Conservation (phyloP, 129 eudicot genomes). For the Ambrosia trifida region DNA sequence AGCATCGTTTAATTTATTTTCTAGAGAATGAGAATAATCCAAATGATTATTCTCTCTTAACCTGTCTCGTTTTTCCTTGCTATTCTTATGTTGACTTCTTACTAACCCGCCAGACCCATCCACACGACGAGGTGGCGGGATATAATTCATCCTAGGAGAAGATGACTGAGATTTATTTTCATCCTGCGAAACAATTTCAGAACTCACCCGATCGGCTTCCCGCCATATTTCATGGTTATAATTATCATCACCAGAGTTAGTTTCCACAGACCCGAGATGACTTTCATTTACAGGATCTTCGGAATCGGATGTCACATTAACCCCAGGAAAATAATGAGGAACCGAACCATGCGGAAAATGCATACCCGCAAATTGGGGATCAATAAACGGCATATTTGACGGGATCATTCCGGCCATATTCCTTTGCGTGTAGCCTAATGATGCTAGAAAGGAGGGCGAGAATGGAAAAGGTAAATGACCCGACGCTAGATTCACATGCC, state of each 20-base stretch:
- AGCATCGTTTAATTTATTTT: conserved; percentile 42
- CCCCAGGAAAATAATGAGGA: conserved; percentile 67
- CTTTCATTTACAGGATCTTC: conserved; percentile 50
- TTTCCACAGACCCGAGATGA: conserved; percentile 35
- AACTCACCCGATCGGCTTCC: conserved; percentile 54
- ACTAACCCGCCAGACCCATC: conserved; percentile 50
- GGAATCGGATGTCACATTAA: conserved; percentile 41
- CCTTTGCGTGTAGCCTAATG: conserved; percentile 71
- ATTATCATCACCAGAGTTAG: conserved; percentile 41
- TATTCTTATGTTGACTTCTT: conserved; percentile 51
- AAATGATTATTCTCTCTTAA: conserved; percentile 36
- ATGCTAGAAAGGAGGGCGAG: conserved; percentile 64
- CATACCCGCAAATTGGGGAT: conserved; percentile 58
- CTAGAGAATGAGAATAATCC: conserved; percentile 43
- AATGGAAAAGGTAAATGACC: conserved; percentile 65
- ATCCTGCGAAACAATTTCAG: conserved; percentile 36
- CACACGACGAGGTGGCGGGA: conserved; percentile 60
- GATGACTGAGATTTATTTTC: conserved; percentile 48
- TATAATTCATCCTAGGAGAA: conserved; percentile 40
- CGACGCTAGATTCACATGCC: conserved; percentile 57
- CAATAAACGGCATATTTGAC: conserved; percentile 52
- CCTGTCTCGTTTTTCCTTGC: conserved; percentile 53
- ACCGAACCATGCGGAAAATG: conserved; percentile 74
- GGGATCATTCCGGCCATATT: conserved; percentile 68
- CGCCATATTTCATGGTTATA: conserved; percentile 56